These are phyloP conservation scores for Mycena galericulata DNA, from an alignment of 768 basidiomycete genomes.

Conservation along the genomic window DNA sequence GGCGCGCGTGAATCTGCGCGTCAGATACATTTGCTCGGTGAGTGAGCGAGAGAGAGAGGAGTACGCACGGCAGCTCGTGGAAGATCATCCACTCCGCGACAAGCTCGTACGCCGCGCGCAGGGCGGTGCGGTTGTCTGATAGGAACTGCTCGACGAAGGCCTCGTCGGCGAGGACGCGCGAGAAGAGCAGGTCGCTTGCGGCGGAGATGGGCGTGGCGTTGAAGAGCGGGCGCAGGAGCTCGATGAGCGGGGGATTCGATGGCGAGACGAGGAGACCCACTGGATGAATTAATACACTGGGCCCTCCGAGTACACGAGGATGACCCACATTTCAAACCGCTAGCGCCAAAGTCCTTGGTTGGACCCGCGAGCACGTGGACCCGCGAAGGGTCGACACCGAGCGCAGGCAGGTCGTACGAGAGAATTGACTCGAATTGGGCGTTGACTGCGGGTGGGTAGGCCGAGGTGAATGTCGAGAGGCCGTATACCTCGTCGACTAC, in stretches of 20 bases:
- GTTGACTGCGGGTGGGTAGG: slow-evolving; percentile 30
- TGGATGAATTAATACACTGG: not conserved
- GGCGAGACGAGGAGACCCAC: slow-evolving; percentile 40
- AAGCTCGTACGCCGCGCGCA: slow-evolving; percentile 39
- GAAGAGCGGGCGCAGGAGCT: slow-evolving; percentile 32
- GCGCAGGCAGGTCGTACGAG: slow-evolving; percentile 34
- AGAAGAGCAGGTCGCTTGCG: slow-evolving; percentile 39
- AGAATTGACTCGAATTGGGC: slow-evolving; percentile 38
- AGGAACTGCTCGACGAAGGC: slow-evolving; percentile 35
- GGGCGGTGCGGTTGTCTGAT: slow-evolving; percentile 26
- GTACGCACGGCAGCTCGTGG: slow-evolving; percentile 32
- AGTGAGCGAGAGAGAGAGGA: not conserved
- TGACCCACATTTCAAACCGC: slow-evolving; percentile 38
- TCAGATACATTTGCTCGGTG: not conserved
- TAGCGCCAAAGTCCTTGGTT: slow-evolving; percentile 46
- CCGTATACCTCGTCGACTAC: slow-evolving; percentile 47
- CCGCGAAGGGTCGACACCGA: slow-evolving; percentile 37
- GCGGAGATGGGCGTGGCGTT: slow-evolving; percentile 38
- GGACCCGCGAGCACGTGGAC: slow-evolving; percentile 45
- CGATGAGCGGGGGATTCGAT: slow-evolving; percentile 29
- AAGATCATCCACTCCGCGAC: slow-evolving; percentile 39
- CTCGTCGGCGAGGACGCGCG: slow-evolving; percentile 38
- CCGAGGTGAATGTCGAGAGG: slow-evolving; percentile 39
- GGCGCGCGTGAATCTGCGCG: slow-evolving; percentile 25
- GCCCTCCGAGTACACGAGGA: not conserved